Conservation (phyloP, 2,329 filamentous ascomycete species). For the Aspergillus sp. region DNA sequence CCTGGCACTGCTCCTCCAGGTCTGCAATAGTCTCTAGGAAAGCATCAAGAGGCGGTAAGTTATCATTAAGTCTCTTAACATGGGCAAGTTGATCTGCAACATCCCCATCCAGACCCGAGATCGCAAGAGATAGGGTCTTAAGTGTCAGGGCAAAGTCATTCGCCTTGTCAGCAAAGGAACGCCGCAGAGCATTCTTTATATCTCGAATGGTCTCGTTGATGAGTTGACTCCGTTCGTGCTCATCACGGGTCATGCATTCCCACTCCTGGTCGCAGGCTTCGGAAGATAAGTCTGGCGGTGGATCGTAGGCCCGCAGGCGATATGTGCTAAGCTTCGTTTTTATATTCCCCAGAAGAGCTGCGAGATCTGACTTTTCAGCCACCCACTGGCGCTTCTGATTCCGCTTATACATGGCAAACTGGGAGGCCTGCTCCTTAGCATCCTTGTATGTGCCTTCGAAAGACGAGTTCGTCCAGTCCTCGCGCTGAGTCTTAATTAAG, state of each 20-base stretch:
- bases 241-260: constrained; percentile 73
- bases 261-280: constrained; percentile 83
- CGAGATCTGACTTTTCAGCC: constrained; percentile 93
- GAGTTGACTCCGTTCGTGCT: constrained; percentile 84
- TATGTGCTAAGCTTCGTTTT: constrained; percentile 98
- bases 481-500: constrained; percentile 70
- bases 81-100: constrained; percentile 92
- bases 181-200: constrained; percentile 93
- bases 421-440: constrained; percentile 78
- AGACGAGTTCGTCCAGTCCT: constrained; percentile 72
- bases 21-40: constrained; percentile 85
- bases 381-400: constrained; percentile 94
- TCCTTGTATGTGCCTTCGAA: constrained; percentile 93
- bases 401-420: constrained; percentile 87
- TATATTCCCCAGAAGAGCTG: constrained; percentile 92
- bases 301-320: constrained; percentile 84
- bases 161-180: constrained; percentile 93
- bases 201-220: constrained; percentile 99
- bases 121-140: constrained; percentile 90
- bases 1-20: constrained; percentile 83
- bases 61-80: constrained; percentile 80
- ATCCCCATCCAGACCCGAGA: constrained; percentile 95
- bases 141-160: constrained; percentile 96
- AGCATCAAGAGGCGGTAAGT: constrained; percentile 81
- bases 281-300: constrained; percentile 77